Evolutionary conservation across 441 rosid genomes (phyloP).

Genomic region (Aleurites moluccanus): DNA sequence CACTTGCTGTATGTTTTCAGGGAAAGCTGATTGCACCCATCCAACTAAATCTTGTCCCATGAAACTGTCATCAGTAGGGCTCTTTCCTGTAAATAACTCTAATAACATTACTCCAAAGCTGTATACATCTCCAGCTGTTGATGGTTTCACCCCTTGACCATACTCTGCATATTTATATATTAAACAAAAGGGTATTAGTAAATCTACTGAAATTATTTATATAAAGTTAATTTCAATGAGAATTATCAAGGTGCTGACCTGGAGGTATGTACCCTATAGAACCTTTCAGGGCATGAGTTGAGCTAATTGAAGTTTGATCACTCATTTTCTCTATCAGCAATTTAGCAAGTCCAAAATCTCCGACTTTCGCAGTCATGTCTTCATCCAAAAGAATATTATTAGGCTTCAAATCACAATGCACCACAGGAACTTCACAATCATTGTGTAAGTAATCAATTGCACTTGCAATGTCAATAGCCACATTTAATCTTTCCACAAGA

Average conservation of each 20-base stretch:
- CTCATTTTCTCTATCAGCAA: conserved; percentile 22
- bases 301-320: conserved; percentile 36
- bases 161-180: conserved; percentile 40
- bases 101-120: conserved; percentile 56
- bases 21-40: conserved; percentile 40
- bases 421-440: conserved; percentile 41
- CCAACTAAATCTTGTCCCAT: conserved; percentile 26
- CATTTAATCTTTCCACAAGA: conserved; percentile 42
- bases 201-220: too few species aligned
- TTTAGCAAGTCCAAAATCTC: conserved; percentile 55
- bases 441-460: conserved; percentile 59
- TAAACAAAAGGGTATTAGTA: too few species aligned
- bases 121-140: conserved; percentile 50
- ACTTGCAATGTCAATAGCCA: conserved; percentile 43
- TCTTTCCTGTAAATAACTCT: conserved; percentile 47
- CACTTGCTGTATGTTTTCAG: conserved; percentile 18
- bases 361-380: conserved; percentile 52
- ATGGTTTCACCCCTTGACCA: conserved; percentile 43
- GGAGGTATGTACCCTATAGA: conserved; percentile 60
- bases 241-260: conserved; percentile 30
- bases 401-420: conserved; percentile 64
- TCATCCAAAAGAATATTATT: conserved; percentile 47
- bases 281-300: conserved; percentile 43
- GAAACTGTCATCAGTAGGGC: conserved; percentile 43
- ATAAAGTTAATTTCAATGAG: too few species aligned